Percentiles rank a stretch among this genome's conserved stretches.
Evolutionary conservation across 768 basidiomycete species (phyloP).

Genomic region (Chalciporus chontae): DNA sequence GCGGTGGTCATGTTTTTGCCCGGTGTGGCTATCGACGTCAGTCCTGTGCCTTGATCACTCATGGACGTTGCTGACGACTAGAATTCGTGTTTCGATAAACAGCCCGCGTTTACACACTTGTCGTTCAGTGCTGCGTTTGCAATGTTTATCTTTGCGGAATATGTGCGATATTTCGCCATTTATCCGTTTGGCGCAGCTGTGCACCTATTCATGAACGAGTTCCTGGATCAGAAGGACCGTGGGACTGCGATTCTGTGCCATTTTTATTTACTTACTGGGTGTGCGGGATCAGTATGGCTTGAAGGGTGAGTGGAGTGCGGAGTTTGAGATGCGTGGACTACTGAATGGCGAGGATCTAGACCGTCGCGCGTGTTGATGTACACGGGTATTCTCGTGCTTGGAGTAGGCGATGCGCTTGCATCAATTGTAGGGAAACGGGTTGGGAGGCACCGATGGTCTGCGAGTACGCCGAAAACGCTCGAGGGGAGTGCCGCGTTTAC

Average conservation of each 20-base stretch:
- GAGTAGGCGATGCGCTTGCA: constrained; percentile 92
- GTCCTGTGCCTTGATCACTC: constrained; percentile 30
- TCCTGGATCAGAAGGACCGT: constrained; percentile 90
- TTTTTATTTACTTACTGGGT: constrained; percentile 95
- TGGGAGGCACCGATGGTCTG: constrained; percentile 82
- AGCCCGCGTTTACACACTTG: constrained; percentile 96
- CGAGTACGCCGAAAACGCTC: constrained; percentile 80
- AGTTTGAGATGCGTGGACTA: neutral
- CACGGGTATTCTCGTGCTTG: constrained; percentile 85
- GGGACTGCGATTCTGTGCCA: constrained; percentile 97
- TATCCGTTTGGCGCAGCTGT: constrained; percentile 93
- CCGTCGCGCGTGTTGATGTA: constrained; percentile 55
- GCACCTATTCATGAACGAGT: constrained; percentile 97
- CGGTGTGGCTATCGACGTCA: constrained; percentile 87
- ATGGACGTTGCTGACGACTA: constrained; percentile 14
- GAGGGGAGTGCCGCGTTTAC: constrained; percentile 89
- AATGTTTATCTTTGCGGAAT: constrained; percentile 93
- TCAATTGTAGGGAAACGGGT: constrained; percentile 88
- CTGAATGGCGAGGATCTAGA: constrained; percentile 26
- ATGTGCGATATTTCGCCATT: constrained; percentile 96
- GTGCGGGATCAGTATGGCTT: constrained; percentile 91
- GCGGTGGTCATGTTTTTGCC: constrained; percentile 97
- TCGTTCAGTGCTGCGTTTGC: constrained; percentile 95
- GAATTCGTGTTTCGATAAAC: constrained; percentile 4
- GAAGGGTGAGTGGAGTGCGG: constrained; percentile 65